Evolutionary conservation across 2,329 filamentous ascomycete genomes (phyloP), one percentile per base, ranked within the genome.

Genomic region (Zasmidium citrigriseum): DNA sequence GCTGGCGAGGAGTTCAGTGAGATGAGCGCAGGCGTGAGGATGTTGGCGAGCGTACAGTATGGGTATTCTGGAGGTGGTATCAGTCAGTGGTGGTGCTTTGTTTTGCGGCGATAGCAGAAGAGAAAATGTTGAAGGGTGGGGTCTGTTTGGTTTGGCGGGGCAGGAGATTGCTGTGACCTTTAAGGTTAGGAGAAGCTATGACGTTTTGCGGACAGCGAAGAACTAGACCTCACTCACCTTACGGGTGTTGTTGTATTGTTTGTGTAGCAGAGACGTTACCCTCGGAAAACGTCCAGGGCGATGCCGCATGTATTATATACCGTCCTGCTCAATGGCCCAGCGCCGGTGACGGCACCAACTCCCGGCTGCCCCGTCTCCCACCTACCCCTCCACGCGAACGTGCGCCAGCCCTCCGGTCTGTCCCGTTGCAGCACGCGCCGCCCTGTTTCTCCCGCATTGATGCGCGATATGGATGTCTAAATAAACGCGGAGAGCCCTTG

Each of bases 1-100:
- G 64, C 56, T 62, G 56, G 12, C 29, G 49, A 50, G 34, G 41
- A 16, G 20, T 46, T 57, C 46, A 55, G 51, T 48, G n/a, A 18
- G 24, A n/a, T 50, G 23, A 21, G 12, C 23, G 34, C 14, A 20
- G 25, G 12, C 20, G 20, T n/a, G 21, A 4, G 20, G 20, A 20
- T 20, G 44, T 25, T 29, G 41, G 38, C 25, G 34, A 4, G 34
- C 12, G 4, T 50, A 27, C 47, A n/a, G 27, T 41, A 46, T 20
- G n/a, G 27, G 21, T 41, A 18, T 46, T 53, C 2, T 22, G 46
- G 12, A 23, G 29, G 24, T 51, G 27, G 24, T 46, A 44, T 57
- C 45, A 46, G 55, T 29, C 27, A 52, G 21, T 25, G 34, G 44
- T 27, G 55, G 47, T 29, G 51, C 48, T 47, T 52, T 52, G 41